Base-by-base conservation (phyloP, 1,284 basidiomycete genomes). In the Cryptococcus sp. region DNA sequence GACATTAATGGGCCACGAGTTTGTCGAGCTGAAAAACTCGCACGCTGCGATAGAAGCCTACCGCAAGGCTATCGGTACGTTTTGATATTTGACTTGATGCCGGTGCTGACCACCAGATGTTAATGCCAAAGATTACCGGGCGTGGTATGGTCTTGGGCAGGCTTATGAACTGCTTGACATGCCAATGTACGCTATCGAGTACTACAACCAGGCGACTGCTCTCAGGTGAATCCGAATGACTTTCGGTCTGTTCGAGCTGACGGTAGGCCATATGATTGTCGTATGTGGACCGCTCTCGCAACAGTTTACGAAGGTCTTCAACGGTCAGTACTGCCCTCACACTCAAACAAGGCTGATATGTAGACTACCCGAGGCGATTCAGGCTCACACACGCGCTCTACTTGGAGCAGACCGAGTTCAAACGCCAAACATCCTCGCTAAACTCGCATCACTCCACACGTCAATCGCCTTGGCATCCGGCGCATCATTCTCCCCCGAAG, bases 1-100 rank as follows among this genome's bases (percentile, higher is more conserved):
- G 96, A 98, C 94, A n/a, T 75, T 98, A 56, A 91, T 99, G 86
- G 96, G 96, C 0, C 96, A 98, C 73, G 96, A 98, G 73, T 98
- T 91, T 68, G 87, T 98, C 50, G 96, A 98, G 77, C 85, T 98
- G 82, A 98, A 98, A 76, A 98, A 99, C 75, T 91, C 91, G 16
- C 93, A 98, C 78, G 94, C 96, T 2, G 96, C 96, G 1, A 94
- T 98, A 50, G 96, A 98, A 75, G 90, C 92, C 24, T 99, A 98
- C 76, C 83, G 96, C 45, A 83, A 91, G 67, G 96, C 94, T 50
- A 85, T 98, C 55, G 90, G 91, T 91, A 72, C 54, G 86, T 76
- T 4, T 16, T 22, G 7, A 34, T 19, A 37, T 23, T 36, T n/a
- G 39, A 21, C 9, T 13, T 41, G 19, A 14, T 41, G 18, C 39